Evolutionary conservation across 2,329 filamentous ascomycete species (phyloP).

Genomic region (Volutella citrinella): DNA sequence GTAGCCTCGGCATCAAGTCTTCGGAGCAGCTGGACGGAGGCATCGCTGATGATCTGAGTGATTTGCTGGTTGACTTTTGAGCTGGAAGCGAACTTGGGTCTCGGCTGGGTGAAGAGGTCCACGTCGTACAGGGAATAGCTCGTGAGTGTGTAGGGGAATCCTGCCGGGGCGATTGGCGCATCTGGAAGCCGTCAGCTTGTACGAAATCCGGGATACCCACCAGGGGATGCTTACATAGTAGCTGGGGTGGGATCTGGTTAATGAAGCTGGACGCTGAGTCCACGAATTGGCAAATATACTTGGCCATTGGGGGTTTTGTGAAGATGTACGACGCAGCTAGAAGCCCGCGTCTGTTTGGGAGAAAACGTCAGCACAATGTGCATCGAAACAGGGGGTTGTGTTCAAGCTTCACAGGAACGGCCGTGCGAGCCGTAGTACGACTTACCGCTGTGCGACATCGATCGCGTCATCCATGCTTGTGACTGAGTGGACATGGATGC

Average conservation of each 20-base stretch:
- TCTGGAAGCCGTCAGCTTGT: not conserved
- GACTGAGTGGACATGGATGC: conserved; percentile 12
- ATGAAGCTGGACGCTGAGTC: conserved; percentile 11
- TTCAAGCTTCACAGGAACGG: no score
- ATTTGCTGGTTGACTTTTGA: conserved; percentile 2
- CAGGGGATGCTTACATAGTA: conserved; percentile 10
- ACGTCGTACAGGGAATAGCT: conserved; percentile 4
- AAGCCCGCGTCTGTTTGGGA: conserved; percentile 8
- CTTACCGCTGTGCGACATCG: conserved; percentile 6
- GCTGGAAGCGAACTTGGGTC: conserved; percentile 9
- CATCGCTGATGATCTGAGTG: not conserved
- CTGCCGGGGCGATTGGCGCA: conserved; percentile 6
- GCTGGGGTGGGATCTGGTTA: conserved; percentile 8
- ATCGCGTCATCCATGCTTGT: conserved; percentile 17
- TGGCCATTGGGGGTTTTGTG: conserved; percentile 10
- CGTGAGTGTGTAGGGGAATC: not conserved
- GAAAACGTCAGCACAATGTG: not conserved
- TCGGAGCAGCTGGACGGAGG: not conserved
- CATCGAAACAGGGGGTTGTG: not conserved
- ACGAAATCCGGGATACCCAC: accelerated
- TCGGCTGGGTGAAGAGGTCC: conserved; percentile 8
- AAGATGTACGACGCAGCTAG: conserved; percentile 11
- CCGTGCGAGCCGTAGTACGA: no score
- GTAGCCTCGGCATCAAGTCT: conserved; percentile 9
- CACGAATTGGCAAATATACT: conserved; percentile 12